phyloP scores from a whole-genome alignment of 371 early-diverging fungal genomes.

The Mucor saturninus region DNA sequence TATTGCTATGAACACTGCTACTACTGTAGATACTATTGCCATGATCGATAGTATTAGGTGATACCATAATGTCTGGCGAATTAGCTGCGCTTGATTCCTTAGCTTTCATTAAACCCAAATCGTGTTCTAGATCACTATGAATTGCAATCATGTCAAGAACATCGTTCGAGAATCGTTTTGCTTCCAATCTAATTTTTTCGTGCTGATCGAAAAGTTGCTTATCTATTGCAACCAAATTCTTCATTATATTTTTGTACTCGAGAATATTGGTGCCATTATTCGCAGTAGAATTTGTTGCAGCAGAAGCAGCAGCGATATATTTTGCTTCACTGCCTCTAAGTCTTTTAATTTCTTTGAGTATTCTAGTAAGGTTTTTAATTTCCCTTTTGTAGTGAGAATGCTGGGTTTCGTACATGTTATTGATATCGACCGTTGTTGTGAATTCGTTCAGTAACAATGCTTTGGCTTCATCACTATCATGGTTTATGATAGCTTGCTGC shows the following conservation, averaged over 20 bases:
- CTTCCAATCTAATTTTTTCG: conserved; percentile 23
- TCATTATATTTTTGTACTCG: conserved; percentile 26
- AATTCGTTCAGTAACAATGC: not conserved
- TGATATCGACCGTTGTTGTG: conserved; percentile 8
- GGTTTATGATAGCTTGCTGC: not conserved
- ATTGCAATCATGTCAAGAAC: conserved; percentile 16
- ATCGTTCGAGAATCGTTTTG: conserved; percentile 28
- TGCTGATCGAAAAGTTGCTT: conserved; percentile 32
- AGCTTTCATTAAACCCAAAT: conserved; percentile 13
- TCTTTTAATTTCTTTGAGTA: conserved; percentile 27
- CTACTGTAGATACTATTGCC: not conserved
- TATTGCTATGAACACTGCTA: not conserved
- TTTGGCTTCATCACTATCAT: not conserved
- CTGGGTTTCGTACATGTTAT: conserved; percentile 16
- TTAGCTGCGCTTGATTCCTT: conserved; percentile 4
- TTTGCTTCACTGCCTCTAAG: conserved; percentile 18
- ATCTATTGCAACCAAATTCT: conserved; percentile 22
- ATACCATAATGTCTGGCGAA: not conserved
- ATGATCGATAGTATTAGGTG: not conserved
- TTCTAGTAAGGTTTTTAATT: conserved; percentile 13
- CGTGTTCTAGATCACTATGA: conserved; percentile 11
- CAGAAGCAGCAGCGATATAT: not conserved
- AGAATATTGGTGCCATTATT: conserved; percentile 4
- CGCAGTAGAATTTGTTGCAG: not conserved
- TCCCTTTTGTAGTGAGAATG: conserved; percentile 19